phyloP scores from a whole-genome alignment of 2,329 filamentous ascomycete species.

The Metarhizium anisopliae region DNA sequence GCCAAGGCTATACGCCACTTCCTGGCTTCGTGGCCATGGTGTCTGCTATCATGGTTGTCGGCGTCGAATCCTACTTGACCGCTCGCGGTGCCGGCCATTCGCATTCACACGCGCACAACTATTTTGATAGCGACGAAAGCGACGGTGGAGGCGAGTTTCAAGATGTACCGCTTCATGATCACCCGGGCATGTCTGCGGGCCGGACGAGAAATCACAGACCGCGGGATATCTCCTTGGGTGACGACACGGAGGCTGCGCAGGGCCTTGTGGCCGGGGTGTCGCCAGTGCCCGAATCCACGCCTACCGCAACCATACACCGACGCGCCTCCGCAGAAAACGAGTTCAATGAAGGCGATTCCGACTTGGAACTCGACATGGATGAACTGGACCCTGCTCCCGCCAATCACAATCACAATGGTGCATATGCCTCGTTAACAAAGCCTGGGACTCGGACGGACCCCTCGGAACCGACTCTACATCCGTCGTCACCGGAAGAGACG shows the following conservation, averaged over 20 bases:
- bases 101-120: constrained; percentile 42
- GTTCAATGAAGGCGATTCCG: constrained; percentile 39
- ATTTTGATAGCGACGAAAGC: constrained; percentile 42
- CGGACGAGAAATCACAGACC: constrained; percentile 33
- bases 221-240: constrained; percentile 35
- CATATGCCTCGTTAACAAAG: constrained; percentile 23
- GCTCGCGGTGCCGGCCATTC: constrained; percentile 55
- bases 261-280: constrained; percentile 51
- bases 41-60: constrained; percentile 72
- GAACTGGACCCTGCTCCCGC: constrained; percentile 42
- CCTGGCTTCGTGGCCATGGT: constrained; percentile 76
- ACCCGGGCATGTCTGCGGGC: constrained; percentile 25
- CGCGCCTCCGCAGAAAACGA: constrained; percentile 22
- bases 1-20: constrained; percentile 66
- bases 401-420: constrained; percentile 14
- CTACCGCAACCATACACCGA: constrained; percentile 17
- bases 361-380: constrained; percentile 51
- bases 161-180: constrained; percentile 12
- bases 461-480: constrained; percentile 13
- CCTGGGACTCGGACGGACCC: constrained; percentile 7
- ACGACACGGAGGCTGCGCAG: constrained; percentile 41
- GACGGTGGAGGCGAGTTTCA: constrained; percentile 23
- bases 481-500: constrained; percentile 43
- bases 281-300: constrained; percentile 47
- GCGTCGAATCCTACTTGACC: constrained; percentile 83